Conservation (phyloP, 345 rosid species). For the Cardamine resedifolia region DNA sequence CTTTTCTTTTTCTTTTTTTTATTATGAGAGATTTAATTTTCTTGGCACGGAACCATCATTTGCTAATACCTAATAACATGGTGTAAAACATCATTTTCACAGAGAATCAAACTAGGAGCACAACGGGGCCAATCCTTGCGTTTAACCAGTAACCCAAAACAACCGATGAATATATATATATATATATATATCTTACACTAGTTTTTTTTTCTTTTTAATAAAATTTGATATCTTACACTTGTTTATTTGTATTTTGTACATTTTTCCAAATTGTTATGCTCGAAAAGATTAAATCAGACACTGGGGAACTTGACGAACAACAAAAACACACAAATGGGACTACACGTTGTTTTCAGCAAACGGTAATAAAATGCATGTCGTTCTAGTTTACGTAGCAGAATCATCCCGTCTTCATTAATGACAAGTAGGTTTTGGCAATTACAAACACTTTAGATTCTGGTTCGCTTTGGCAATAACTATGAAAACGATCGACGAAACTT, state of each 20-base stretch:
- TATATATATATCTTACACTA: no score
- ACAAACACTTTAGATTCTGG: conserved; percentile 22
- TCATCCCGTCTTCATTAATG: conserved; percentile 10
- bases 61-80: no score
- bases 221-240: not conserved
- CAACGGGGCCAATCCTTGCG: no score
- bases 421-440: conserved; percentile 26
- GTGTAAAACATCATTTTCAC: no score
- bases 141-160: no score
- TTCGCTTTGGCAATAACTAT: conserved; percentile 31
- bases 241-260: not conserved
- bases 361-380: conserved; percentile 5
- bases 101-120: no score
- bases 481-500: conserved; percentile 22
- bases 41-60: no score
- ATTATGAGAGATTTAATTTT: no score
- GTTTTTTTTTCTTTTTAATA: no score
- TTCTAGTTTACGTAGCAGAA: not conserved
- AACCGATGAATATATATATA: no score
- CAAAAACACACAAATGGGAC: not conserved
- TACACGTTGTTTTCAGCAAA: conserved; percentile 3
- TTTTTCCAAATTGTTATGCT: not conserved
- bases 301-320: not conserved
- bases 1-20: no score
- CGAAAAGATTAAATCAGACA: not conserved